Evolutionary conservation across 2,329 filamentous ascomycete genomes (phyloP).

Genomic region (Cladophialophora yegresii): DNA sequence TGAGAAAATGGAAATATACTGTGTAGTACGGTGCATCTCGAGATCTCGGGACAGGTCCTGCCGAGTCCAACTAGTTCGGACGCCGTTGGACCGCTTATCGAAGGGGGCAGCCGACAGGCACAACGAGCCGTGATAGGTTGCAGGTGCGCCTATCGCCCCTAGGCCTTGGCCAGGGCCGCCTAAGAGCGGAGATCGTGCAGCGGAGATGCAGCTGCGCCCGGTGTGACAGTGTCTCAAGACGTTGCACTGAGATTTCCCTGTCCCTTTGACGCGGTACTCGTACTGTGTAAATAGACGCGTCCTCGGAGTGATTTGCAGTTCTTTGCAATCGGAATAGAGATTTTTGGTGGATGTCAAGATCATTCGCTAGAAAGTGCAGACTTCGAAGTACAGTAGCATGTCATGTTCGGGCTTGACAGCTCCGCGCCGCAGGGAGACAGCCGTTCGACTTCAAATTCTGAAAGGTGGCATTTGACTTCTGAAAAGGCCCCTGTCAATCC

Average conservation of each 20-base stretch:
- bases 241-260: constrained; percentile 12
- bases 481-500: background rate
- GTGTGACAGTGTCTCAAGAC: constrained; percentile 12
- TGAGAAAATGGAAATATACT: background rate
- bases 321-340: background rate
- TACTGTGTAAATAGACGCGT: background rate
- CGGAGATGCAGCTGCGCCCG: constrained; percentile 14
- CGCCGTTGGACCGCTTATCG: constrained; percentile 3
- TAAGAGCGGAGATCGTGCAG: constrained; percentile 9
- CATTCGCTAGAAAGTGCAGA: background rate
- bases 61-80: background rate
- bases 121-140: constrained; percentile 2
- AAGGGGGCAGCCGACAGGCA: background rate
- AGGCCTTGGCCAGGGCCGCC: background rate
- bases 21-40: background rate
- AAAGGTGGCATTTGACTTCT: background rate
- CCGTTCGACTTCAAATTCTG: background rate
- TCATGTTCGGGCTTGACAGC: background rate
- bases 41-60: constrained; percentile 6
- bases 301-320: background rate
- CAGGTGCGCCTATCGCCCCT: background rate
- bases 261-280: background rate
- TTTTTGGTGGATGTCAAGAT: background rate
- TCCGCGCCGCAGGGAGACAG: background rate
- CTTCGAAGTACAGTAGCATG: background rate